phyloP scores from a whole-genome alignment of 305 asterid species.

The Fraxinus nigra region DNA sequence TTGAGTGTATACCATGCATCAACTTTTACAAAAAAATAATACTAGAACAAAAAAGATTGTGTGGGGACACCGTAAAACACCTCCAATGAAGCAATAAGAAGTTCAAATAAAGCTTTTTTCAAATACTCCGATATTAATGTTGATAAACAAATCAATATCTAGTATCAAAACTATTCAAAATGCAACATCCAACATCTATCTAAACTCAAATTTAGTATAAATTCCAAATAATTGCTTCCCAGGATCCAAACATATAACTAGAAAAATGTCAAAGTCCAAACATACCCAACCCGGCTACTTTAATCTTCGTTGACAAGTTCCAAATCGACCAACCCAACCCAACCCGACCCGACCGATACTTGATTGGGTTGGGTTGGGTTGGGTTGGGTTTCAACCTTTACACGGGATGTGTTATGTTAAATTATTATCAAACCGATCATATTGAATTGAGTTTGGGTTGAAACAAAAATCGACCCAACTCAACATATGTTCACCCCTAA shows the following conservation, averaged over 20 bases:
- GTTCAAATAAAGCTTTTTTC: background rate
- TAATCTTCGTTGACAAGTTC: too few species aligned
- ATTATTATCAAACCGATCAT: too few species aligned
- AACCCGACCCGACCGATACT: too few species aligned
- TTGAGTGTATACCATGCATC: background rate
- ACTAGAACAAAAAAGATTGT: background rate
- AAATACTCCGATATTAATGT: background rate
- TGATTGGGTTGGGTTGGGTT: too few species aligned
- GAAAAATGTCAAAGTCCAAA: background rate
- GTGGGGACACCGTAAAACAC: background rate
- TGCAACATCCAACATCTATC: background rate
- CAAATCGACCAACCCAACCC: too few species aligned
- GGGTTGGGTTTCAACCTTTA: too few species aligned
- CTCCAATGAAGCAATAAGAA: background rate
- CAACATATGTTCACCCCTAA: too few species aligned
- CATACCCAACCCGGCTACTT: constrained; percentile 27
- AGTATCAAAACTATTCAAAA: background rate
- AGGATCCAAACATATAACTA: background rate
- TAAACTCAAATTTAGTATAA: background rate
- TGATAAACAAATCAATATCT: background rate
- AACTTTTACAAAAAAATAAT: background rate
- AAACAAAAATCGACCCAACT: too few species aligned
- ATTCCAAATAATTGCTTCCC: constrained; percentile 4
- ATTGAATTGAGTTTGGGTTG: too few species aligned
- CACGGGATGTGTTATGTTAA: too few species aligned